A percentile compares a stretch with the other conserved stretches of the same genome.
Conservation (phyloP, 164 flowering plant species). For the Magnolia changhungtana region DNA sequence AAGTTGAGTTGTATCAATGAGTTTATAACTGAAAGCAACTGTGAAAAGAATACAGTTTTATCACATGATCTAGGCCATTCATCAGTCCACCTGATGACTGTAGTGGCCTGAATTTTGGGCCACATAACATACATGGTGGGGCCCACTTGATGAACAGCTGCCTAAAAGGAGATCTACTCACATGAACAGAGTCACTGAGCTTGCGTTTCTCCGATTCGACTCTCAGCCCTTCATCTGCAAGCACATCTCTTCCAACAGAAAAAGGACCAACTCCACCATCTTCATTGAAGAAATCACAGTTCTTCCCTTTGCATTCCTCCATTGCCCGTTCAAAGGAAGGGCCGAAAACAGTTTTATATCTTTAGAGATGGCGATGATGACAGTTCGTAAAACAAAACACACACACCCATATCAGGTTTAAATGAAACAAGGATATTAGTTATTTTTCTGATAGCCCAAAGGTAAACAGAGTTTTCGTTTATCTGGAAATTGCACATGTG, state of each 20-base stretch:
- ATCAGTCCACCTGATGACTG: too few relatives aligned
- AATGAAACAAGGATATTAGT: background rate
- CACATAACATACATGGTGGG: too few relatives aligned
- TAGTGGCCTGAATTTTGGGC: too few relatives aligned
- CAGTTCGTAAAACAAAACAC: background rate
- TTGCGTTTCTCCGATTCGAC: slow-evolving; percentile 16
- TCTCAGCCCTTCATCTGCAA: slow-evolving; percentile 19
- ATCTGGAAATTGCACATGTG: too few relatives aligned
- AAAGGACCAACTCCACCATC: slow-evolving; percentile 17
- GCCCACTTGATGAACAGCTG: background rate
- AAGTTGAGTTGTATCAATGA: background rate
- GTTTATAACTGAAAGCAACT: background rate
- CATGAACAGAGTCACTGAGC: slow-evolving; percentile 22
- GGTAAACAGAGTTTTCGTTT: too few relatives aligned
- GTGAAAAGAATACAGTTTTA: too few relatives aligned
- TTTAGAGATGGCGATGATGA: slow-evolving; percentile 15
- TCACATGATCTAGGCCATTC: too few relatives aligned
- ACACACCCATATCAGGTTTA: background rate
- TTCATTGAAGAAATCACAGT: slow-evolving; percentile 4
- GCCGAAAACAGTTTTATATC: slow-evolving; percentile 59
- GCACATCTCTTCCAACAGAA: slow-evolving; percentile 14
- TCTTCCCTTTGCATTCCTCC: slow-evolving; percentile 17
- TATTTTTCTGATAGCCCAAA: too few relatives aligned
- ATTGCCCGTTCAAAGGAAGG: slow-evolving; percentile 20
- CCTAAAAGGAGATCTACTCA: slow-evolving; percentile 22